Evolutionary conservation across 2,329 filamentous ascomycete genomes (phyloP).

Genomic region (Calonectria ilicicola): DNA sequence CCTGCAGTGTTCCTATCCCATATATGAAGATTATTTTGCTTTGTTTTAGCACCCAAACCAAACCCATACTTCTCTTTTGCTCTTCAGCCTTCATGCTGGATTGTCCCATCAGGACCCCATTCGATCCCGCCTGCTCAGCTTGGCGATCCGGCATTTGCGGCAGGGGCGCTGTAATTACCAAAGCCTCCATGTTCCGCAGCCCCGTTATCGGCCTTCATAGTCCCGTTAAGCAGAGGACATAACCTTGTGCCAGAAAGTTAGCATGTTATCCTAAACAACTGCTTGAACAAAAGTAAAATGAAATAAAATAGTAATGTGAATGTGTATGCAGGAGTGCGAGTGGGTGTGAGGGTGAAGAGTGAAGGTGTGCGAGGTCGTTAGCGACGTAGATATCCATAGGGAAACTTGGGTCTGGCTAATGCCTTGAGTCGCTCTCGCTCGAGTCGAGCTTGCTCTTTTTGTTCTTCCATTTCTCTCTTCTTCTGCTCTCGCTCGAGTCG

Average conservation of each 20-base stretch:
- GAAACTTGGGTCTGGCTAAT: conserved; percentile 34
- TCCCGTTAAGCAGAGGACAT: conserved; percentile 88
- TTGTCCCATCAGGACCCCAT: neutral
- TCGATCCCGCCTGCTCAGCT: conserved; percentile 22
- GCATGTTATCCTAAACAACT: conserved; percentile 21
- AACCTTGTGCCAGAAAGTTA: conserved; percentile 64
- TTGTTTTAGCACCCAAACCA: neutral
- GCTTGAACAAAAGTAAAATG: neutral
- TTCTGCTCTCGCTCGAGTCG: conserved; percentile 28
- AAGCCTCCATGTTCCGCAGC: conserved; percentile 70
- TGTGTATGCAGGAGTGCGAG: conserved; percentile 20
- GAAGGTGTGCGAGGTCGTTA: conserved; percentile 30
- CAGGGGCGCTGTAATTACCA: conserved; percentile 63
- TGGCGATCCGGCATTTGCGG: conserved; percentile 50
- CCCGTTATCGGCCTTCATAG: conserved; percentile 73
- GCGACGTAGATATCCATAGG: conserved; percentile 30
- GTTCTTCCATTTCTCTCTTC: conserved; percentile 28
- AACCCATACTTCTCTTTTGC: neutral
- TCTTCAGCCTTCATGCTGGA: neutral
- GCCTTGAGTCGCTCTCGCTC: conserved; percentile 32
- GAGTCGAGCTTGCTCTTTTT: conserved; percentile 4
- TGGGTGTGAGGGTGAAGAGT: neutral
- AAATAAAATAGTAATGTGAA: conserved; percentile 12
- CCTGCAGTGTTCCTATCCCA: conserved; percentile 8
- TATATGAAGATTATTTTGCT: neutral